phyloP scores from a whole-genome alignment of 1,284 basidiomycete species.

The Bothia castanella region DNA sequence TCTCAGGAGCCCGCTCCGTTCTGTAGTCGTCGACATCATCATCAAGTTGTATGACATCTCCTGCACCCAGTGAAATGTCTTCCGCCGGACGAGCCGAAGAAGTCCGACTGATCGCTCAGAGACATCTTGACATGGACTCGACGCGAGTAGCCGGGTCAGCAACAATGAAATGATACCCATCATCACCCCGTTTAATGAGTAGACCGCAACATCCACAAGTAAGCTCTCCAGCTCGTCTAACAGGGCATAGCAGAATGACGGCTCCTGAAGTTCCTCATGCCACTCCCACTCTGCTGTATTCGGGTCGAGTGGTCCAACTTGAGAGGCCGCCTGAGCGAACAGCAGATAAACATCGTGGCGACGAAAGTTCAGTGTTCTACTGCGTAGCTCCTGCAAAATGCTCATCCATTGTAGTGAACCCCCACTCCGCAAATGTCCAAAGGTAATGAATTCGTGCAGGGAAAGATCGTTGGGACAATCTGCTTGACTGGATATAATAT shows the following conservation, averaged over 20 bases:
- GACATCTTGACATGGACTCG: conserved; percentile 12
- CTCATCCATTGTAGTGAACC: conserved; percentile 47
- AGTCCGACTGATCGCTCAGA: conserved; percentile 17
- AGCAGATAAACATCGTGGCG: conserved; percentile 33
- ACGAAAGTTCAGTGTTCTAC: conserved; percentile 30
- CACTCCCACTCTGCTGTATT: conserved; percentile 21
- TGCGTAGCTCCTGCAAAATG: conserved; percentile 40
- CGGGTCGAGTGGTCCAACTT: conserved; percentile 35
- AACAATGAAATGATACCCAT: conserved; percentile 32
- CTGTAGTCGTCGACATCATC: conserved; percentile 15
- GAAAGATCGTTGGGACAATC: conserved; percentile 35
- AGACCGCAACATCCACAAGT: conserved; percentile 20
- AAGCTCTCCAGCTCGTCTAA: conserved; percentile 33
- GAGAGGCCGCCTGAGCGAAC: conserved; percentile 38
- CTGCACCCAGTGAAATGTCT: conserved; percentile 37
- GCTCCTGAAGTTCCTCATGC: conserved; percentile 32
- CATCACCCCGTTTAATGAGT: conserved; percentile 17
- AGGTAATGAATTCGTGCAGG: conserved; percentile 43
- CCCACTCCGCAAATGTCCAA: conserved; percentile 42
- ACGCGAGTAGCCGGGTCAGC: conserved; percentile 32
- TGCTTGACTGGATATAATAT: conserved; percentile 38
- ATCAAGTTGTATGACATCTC: conserved; percentile 28
- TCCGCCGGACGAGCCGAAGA: conserved; percentile 29
- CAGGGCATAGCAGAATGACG: conserved; percentile 33
- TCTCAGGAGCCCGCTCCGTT: conserved; percentile 26